Evolutionary conservation across 176 grass and related monocot species (phyloP), one percentile per base, ranked within the genome.

Genomic region (Urochloa ruziziensis): DNA sequence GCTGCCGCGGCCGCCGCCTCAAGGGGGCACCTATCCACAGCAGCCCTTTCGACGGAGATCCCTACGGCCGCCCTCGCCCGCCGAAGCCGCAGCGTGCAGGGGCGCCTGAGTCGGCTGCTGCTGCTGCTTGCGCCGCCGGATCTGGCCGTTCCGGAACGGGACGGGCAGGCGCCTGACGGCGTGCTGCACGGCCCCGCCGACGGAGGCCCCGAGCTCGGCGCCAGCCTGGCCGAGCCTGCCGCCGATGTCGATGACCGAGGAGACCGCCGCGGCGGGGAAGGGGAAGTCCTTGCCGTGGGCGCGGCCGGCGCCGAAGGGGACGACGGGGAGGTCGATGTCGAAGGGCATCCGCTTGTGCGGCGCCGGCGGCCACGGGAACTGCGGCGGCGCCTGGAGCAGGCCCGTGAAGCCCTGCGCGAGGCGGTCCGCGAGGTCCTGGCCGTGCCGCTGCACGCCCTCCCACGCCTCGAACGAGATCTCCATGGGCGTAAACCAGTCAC

Each of bases 371-470:
- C 92, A 98, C 5, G 78, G 87, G 82, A 86, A 91, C 36, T 80
- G 91, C 32, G 83, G 93, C 71, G 90, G 89, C 67, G 91, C 88
- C 61, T 95, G 96, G 76, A 99, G 88, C 82, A 99, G 90, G 64
- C 96, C 96, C 33, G 87, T 94, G 79, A 99, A 85, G 35, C 96
- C 96, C 80, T 99, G 96, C 62, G 93, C 79, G 35, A 98, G 91
- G 82, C 93, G 93, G 90, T 95, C 96, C 10, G 94, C 88, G 18
- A 98, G 75, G 85, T 98, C 96, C 70, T 93, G 96, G 61, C 96
- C 96, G 25, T 98, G 96, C 34, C 93, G 96, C 91, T 98, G 96
- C 80, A 98, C 86, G 59, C 94, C 96, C 93, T 98, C 96, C 96
- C 96, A 98, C 3, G 93, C 85, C 85, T 92, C 96, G 87, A 98